Base-by-base conservation (phyloP, 306 rosid species). In the Rosa multiflora region DNA sequence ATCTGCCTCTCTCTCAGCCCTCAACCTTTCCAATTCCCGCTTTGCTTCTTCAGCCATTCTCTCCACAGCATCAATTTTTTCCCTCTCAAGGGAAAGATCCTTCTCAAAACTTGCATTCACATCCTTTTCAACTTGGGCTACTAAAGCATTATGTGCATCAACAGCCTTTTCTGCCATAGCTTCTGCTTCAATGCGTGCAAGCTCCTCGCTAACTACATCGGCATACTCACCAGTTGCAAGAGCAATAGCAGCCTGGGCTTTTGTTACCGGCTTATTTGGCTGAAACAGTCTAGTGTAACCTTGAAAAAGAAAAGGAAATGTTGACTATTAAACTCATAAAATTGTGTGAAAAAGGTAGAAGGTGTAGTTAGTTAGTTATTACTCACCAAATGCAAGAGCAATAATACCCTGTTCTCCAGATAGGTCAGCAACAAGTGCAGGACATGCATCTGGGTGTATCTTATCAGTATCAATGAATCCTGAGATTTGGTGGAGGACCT, bases 121-220 rank as follows among this genome's bases (percentile, higher is more conserved):
- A 78, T 96, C 97, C 85, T 85, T 90, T 90, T 96, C 99, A 80
- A 93, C 99, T 84, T 96, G 87, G 70, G 98, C 98, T 35, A 96
- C 91, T 81, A 96, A 87, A 76, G 98, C 99, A 87, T 78, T 91
- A 79, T 96, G 99, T 10, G 93, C 96, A 78, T 97, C 90, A 67
- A 96, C 99, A 72, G 90, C 99, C 71, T 93, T 96, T 85, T 93
- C 99, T 56, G 99, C 99, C 79, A 91, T 81, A 63, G 93, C 84
- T 83, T 96, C 99, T 56, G 99, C 98, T 89, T 96, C 98, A 69
- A 96, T 96, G 77, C 98, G 97, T 75, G 98, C 90, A 83, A 96
- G 96, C 88, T 96, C 99, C 86, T 96, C 99, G 44, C 91, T 88
- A 64, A 96, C 98, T 6, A 78, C 72, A 69, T 96, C 99, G 76